Base-by-base conservation (phyloP, 768 basidiomycete species). In the Mycena kentingensis region DNA sequence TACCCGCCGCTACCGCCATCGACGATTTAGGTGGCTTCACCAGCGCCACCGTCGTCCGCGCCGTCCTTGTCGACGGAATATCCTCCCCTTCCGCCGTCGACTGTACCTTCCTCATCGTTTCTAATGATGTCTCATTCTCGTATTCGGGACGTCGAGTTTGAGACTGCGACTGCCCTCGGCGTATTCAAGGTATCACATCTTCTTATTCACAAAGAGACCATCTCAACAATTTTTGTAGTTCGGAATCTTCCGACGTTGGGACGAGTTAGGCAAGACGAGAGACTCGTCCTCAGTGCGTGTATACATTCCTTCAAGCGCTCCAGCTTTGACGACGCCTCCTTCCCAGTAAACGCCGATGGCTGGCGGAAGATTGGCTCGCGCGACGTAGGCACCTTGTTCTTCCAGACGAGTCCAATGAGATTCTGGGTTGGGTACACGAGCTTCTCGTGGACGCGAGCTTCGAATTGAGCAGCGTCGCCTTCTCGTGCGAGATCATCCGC, bases 381-480 rank as follows among this genome's bases (percentile, higher is more conserved):
- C 8, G 87, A 82, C 51, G 87, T 85, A 3, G 70, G 45, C 1
- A 91, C 90, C 54, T 90, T 87, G 29, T 84, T 80, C 55, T 79
- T 80, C 90, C 93, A 93, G 36, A 86, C 72, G 1, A 87, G 74
- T 65, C 95, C 93, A 43, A 94, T 71, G 29, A 93, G 76, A 66
- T 95, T 95, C 65, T 89, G 82, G 12, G 87, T 79, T 1, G 90
- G 90, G 60, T 85, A 93, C 18, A 85, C 76, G 50, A 95, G 75
- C 65, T 85, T 87, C 15, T 85, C 82, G 44, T 71, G 73, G 47
- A 77, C 76, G 67, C 69, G 7, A 91, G 74, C 55, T 80, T 81
- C 35, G 76, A 63, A 55, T 81, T 82, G 49, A 93, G 71, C 31
- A 74, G 69, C 6, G 77, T n/a, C n/a, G n/a, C n/a, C n/a, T n/a